phyloP scores from a whole-genome alignment of 1,284 basidiomycete species.

The Ustilago bromivora region DNA sequence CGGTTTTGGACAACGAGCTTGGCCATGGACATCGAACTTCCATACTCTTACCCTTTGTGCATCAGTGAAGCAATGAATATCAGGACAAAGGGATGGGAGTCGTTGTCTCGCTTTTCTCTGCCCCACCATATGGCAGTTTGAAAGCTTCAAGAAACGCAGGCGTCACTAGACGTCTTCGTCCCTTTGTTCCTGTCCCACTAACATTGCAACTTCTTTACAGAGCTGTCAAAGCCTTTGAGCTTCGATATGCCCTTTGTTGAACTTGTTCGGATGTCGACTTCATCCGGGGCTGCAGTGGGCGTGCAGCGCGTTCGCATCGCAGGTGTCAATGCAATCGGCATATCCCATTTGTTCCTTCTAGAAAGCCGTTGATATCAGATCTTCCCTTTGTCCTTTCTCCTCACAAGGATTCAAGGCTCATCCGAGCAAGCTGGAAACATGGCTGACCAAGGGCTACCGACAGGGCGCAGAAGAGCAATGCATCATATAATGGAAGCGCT shows the following conservation, averaged over 20 bases:
- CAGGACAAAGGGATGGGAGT: slow-evolving; percentile 4
- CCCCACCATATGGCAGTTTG: neutral
- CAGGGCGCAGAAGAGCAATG: too few species aligned
- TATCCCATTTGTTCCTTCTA: slow-evolving; percentile 6
- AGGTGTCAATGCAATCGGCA: neutral
- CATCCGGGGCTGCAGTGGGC: neutral
- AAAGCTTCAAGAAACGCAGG: neutral
- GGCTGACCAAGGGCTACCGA: neutral
- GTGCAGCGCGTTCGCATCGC: neutral
- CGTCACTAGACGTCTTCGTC: slow-evolving; percentile 27
- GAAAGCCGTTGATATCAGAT: neutral
- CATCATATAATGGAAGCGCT: too few species aligned
- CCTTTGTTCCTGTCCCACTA: slow-evolving; percentile 17
- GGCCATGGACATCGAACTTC: neutral
- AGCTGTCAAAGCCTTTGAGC: neutral
- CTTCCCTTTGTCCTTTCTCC: neutral
- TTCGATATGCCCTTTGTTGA: slow-evolving; percentile 14
- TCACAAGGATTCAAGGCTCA: neutral
- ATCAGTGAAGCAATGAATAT: too few species aligned
- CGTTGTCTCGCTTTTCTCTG: neutral
- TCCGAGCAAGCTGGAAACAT: neutral
- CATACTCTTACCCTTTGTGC: neutral
- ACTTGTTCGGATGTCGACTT: neutral
- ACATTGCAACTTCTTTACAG: neutral
- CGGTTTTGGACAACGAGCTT: neutral